Conservation (phyloP, 805 yeast species). For the Saturnispora sanitii region DNA sequence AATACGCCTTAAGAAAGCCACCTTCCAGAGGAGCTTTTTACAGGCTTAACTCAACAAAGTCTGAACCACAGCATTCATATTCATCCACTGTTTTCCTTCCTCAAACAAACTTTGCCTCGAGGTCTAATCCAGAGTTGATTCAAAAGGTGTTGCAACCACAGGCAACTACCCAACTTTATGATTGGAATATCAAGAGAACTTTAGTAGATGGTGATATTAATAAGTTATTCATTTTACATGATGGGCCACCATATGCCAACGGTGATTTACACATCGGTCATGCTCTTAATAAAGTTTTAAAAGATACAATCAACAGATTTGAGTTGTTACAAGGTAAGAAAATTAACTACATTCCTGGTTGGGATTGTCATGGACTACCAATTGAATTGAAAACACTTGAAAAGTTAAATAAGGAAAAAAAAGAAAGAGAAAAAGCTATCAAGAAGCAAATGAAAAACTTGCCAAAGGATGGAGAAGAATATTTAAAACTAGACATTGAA, state of each 20-base stretch:
- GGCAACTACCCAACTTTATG: constrained; percentile 51
- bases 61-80: no score
- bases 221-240: constrained; percentile 64
- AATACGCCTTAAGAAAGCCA: no score
- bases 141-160: constrained; percentile 37
- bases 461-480: constrained; percentile 10
- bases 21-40: no score
- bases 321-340: constrained; percentile 50
- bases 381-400: constrained; percentile 79
- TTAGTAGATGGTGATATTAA: constrained; percentile 22
- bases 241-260: constrained; percentile 98
- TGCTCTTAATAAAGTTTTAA: constrained; percentile 78
- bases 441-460: constrained; percentile 20
- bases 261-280: constrained; percentile 91
- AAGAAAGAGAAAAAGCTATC: constrained; percentile 22
- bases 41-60: no score
- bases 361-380: constrained; percentile 99
- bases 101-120: constrained; percentile 52
- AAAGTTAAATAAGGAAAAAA: constrained; percentile 28
- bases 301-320: constrained; percentile 74
- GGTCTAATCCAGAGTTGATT: constrained; percentile 41
- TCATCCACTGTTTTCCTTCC: constrained; percentile 40
- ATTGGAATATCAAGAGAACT: constrained; percentile 40
- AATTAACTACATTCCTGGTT: constrained; percentile 78
- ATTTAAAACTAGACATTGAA: constrained; percentile 7